Percentiles rank a stretch among this genome's conserved stretches.
Evolutionary conservation across 768 basidiomycete genomes (phyloP).

Genomic region (Boletus vinaceobasis): DNA sequence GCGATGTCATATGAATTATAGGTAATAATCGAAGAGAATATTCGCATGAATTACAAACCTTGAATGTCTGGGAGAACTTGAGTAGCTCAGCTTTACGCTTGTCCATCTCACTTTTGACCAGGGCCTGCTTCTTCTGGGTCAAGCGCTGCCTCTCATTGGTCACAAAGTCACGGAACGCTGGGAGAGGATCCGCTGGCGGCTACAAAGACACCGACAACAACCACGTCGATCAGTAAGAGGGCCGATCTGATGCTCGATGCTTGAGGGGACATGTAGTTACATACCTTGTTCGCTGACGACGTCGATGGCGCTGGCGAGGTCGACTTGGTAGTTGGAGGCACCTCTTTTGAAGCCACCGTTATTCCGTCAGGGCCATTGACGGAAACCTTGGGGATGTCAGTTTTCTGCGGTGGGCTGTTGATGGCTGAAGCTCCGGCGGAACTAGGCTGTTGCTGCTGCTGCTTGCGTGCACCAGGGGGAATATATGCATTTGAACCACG

Average conservation of each 20-base stretch:
- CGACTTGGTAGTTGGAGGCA: conserved; percentile 50
- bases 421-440: conserved; percentile 30
- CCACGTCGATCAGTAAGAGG: conserved; percentile 6
- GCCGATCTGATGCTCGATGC: neutral
- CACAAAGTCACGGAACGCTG: conserved; percentile 91
- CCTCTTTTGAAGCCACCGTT: conserved; percentile 40
- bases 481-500: conserved; percentile 88
- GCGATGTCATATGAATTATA: neutral
- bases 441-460: conserved; percentile 25
- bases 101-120: conserved; percentile 92
- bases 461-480: conserved; percentile 83
- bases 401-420: conserved; percentile 26
- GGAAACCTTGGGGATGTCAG: conserved; percentile 68
- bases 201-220: conserved; percentile 24
- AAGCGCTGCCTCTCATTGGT: conserved; percentile 86
- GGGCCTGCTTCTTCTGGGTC: conserved; percentile 84
- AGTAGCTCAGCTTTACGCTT: conserved; percentile 89
- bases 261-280: conserved; percentile 2
- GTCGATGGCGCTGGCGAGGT: conserved; percentile 60
- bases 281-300: conserved; percentile 50
- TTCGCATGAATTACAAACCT: conserved; percentile 49
- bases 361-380: conserved; percentile 77
- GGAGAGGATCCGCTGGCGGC: conserved; percentile 72
- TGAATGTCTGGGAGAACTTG: conserved; percentile 92
- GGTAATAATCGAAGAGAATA: neutral